Conservation (phyloP, 1,284 basidiomycete genomes). For the Inonotus obliquus region DNA sequence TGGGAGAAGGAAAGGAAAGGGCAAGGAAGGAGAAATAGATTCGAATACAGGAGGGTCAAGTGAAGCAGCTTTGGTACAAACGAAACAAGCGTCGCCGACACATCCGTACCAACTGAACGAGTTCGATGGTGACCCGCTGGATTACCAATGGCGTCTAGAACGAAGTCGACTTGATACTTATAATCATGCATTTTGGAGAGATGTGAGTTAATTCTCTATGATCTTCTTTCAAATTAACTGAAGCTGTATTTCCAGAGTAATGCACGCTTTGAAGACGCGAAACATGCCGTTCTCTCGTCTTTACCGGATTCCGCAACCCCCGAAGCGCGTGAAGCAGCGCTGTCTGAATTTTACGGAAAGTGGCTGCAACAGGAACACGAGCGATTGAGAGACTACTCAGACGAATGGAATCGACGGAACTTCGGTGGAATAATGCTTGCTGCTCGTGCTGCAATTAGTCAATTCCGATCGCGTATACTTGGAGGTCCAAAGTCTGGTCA, state of each 20-base stretch:
- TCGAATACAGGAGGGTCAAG: background rate
- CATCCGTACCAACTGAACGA: constrained; percentile 75
- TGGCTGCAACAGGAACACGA: constrained; percentile 66
- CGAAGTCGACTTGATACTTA: constrained; percentile 64
- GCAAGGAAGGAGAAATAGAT: background rate
- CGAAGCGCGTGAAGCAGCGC: constrained; percentile 55
- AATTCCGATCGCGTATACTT: constrained; percentile 26
- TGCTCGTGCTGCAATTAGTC: constrained; percentile 45
- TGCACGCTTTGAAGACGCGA: constrained; percentile 63
- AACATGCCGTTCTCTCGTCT: constrained; percentile 49
- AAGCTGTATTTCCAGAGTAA: constrained; percentile 56
- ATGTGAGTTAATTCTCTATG: constrained; percentile 44
- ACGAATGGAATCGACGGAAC: constrained; percentile 60
- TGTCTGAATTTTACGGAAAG: constrained; percentile 64
- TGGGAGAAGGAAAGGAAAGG: constrained; percentile 11
- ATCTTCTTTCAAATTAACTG: background rate
- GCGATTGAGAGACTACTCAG: constrained; percentile 52
- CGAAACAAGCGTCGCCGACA: constrained; percentile 8
- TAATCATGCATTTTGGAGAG: constrained; percentile 71
- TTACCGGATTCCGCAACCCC: constrained; percentile 46
- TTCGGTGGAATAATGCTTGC: constrained; percentile 48
- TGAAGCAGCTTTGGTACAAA: constrained; percentile 1
- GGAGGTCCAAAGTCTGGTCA: background rate
- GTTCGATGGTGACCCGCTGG: constrained; percentile 44
- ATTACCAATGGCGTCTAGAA: constrained; percentile 65